Conservation (phyloP, 169 alveolate genomes). For the Plasmodium adleri region DNA sequence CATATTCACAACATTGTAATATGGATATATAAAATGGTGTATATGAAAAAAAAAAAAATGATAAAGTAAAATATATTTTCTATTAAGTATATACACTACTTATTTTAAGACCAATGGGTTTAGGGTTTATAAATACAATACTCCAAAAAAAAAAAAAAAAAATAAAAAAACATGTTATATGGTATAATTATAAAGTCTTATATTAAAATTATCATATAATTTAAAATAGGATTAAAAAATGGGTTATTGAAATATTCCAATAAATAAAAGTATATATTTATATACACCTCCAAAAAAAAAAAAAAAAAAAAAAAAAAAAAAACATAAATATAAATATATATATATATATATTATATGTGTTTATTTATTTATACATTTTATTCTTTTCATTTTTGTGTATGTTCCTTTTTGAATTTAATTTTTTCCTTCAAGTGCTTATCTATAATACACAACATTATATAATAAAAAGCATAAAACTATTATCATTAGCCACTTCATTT, state of each 20-base stretch:
- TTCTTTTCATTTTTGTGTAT: constrained; percentile 3
- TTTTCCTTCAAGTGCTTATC: too few relatives aligned
- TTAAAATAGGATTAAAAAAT: too few relatives aligned
- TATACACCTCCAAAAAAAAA: too few relatives aligned
- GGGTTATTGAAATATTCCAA: too few relatives aligned
- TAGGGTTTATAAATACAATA: not conserved
- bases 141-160: constrained; percentile 7
- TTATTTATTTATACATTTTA: not conserved
- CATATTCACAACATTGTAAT: too few relatives aligned
- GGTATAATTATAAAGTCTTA: not conserved
- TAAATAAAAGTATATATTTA: too few relatives aligned
- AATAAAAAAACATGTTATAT: not conserved
- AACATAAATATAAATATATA: too few relatives aligned
- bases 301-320: too few relatives aligned
- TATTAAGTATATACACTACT: constrained; percentile 16
- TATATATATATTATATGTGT: too few relatives aligned
- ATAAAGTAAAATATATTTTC: constrained; percentile 11
- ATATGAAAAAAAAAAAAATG: not conserved
- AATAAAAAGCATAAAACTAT: not conserved
- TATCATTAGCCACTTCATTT: not conserved
- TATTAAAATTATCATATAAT: not conserved
- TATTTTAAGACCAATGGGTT: not conserved
- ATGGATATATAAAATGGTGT: not conserved
- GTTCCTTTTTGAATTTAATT: too few relatives aligned
- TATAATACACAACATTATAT: not conserved